Percentiles rank a stretch among this genome's conserved stretches.
Conservation (phyloP, 306 rosid genomes). For the Corylus heterophylla region DNA sequence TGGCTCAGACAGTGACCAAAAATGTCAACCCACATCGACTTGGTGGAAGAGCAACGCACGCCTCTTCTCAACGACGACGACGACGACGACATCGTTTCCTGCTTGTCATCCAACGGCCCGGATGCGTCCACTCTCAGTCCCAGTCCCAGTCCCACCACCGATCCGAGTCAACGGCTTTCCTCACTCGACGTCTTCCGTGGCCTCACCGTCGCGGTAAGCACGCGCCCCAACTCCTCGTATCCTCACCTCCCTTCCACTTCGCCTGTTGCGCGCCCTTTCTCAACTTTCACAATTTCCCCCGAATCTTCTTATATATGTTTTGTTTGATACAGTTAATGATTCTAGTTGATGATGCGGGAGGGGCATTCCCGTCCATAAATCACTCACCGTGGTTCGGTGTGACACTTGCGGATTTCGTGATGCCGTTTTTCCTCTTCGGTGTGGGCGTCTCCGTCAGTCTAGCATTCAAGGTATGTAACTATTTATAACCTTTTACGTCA, state of each 20-base stretch:
- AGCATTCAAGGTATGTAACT: conserved; percentile 60
- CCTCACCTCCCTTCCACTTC: not conserved
- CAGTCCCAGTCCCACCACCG: conserved; percentile 6
- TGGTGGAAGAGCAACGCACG: conserved; percentile 35
- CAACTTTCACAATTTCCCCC: too few relatives aligned
- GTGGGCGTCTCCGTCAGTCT: conserved; percentile 70
- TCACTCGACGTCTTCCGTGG: conserved; percentile 88
- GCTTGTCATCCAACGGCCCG: conserved; percentile 23
- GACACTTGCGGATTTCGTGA: conserved; percentile 78
- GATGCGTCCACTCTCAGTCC: conserved; percentile 21
- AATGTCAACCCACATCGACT: conserved; percentile 44
- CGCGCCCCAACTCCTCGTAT: not conserved
- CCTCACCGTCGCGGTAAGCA: conserved; percentile 65
- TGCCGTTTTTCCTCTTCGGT: conserved; percentile 76
- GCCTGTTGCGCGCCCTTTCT: not conserved
- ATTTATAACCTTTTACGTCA: not conserved
- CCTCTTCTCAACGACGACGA: conserved; percentile 30
- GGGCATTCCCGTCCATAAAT: conserved; percentile 72
- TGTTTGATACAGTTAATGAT: conserved; percentile 61
- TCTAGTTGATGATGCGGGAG: conserved; percentile 73
- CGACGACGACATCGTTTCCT: conserved; percentile 28
- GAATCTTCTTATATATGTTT: too few relatives aligned
- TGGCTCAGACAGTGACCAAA: not conserved
- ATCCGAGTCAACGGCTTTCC: conserved; percentile 62
- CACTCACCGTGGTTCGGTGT: conserved; percentile 86